Percentiles rank a stretch among this genome's conserved stretches.
Conservation (phyloP, 2,329 filamentous ascomycete genomes). For the Sporothrix phasma region DNA sequence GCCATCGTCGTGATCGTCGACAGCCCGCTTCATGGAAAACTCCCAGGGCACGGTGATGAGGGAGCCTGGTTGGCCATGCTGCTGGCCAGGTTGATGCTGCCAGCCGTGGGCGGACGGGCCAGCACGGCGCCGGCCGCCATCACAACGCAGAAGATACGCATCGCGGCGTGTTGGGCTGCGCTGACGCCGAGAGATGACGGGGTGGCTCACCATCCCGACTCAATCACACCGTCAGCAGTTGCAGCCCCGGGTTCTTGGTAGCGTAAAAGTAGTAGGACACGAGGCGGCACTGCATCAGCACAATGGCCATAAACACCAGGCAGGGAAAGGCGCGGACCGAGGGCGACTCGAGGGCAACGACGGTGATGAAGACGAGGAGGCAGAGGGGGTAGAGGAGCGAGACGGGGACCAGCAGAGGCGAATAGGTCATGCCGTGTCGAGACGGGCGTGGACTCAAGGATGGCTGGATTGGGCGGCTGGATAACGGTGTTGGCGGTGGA, state of each 20-base stretch:
- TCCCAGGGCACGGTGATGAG: neutral
- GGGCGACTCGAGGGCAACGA: slow-evolving; percentile 5
- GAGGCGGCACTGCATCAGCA: slow-evolving; percentile 7
- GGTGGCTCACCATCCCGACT: too few species aligned
- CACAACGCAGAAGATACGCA: neutral
- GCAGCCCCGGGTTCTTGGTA: neutral
- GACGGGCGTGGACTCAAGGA: too few species aligned
- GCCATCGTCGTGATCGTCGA: neutral
- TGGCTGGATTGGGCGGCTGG: too few species aligned
- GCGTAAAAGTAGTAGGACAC: slow-evolving; percentile 8
- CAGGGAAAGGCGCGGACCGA: slow-evolving; percentile 4
- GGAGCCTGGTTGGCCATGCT: neutral
- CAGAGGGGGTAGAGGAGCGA: neutral
- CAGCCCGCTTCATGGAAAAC: neutral
- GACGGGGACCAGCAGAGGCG: slow-evolving; percentile 9
- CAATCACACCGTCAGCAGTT: neutral
- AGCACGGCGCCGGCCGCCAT: neutral
- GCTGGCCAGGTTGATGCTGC: neutral
- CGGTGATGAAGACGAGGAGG: neutral
- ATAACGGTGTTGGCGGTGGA: too few species aligned
- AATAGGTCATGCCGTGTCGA: neutral
- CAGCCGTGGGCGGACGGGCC: neutral
- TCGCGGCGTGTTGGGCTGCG: too few species aligned
- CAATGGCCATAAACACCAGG: neutral
- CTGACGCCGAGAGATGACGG: too few species aligned